Evolutionary conservation across 169 alveolate genomes (phyloP).

Genomic region (Amoebophrya sp.): DNA sequence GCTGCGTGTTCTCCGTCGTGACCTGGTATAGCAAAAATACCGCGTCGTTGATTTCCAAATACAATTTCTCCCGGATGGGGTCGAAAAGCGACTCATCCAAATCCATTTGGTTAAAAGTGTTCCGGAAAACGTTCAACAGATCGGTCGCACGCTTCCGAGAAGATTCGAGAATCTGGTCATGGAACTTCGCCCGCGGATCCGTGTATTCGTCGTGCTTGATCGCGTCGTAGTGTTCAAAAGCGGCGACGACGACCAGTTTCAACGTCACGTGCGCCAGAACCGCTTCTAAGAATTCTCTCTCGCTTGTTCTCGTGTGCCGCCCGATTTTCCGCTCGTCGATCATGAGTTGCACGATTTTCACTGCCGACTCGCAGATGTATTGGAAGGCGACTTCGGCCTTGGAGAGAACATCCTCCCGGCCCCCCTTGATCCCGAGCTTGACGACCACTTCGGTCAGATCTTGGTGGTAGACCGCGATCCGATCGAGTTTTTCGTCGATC

Average conservation of each 20-base stretch:
- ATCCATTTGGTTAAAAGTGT: not conserved
- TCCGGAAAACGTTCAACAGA: not conserved
- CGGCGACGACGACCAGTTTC: not conserved
- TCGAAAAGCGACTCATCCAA: not conserved
- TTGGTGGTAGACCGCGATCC: not conserved
- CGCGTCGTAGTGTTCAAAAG: not conserved
- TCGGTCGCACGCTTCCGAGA: not conserved
- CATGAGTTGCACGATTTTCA: not conserved
- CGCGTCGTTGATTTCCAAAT: not conserved
- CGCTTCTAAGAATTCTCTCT: not conserved
- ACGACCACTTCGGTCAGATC: not conserved
- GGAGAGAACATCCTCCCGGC: not conserved
- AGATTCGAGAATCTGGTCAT: not conserved
- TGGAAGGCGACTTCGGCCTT: not conserved
- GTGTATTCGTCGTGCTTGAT: not conserved
- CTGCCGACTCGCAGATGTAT: not conserved
- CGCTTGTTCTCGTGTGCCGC: not conserved
- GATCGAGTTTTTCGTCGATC: not conserved
- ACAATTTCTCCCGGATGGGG: not conserved
- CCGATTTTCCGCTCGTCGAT: constrained; percentile 3
- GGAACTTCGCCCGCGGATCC: not conserved
- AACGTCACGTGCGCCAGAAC: not conserved
- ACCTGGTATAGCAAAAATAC: too few species aligned
- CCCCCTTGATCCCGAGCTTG: not conserved
- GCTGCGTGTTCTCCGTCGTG: too few species aligned